Base-by-base conservation (phyloP, 164 flowering plant species). In the Annona cherimola region DNA sequence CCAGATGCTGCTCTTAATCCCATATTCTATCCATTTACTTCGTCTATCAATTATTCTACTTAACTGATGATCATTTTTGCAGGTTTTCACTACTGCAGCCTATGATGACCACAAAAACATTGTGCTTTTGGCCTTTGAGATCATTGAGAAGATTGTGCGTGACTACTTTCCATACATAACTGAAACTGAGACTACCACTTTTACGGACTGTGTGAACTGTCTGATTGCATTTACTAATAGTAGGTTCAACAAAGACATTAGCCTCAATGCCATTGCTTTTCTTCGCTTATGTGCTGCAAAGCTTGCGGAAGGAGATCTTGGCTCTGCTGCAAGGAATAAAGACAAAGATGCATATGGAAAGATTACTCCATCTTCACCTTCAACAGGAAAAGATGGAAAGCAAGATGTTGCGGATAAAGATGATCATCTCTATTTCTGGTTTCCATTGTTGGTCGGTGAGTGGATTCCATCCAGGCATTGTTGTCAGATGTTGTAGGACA, bases 1-100 rank as follows among this genome's bases (percentile, higher is more conserved):
- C 42, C 42, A 8, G 44, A 39, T 11, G 39, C 3, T 26, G 35
- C 16, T 43, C 18, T 63, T 60, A 12, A 9, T 7, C 43, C 1
- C 66, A 5, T 63, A 18, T 5, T 63, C 40, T 40, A 11, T 16
- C 40, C 11, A 63, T 12, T 12, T 6, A 8, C 55, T 46, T 46
- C 6, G 6, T 46, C 54, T 46, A 12, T 46, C 66, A 4, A 39
- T 40, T 7, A 63, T 63, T 63, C 55, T 46, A 16, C 44, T 70
- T 19, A 61, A 61, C 12, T 60, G 19, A 35, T 70, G 72, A 18
- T 61, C 42, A 5, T 63, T 61, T 70, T 75, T 79, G 41, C 88
- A 96, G 99, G 98, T 96, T 57, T 93, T 96, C 81, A 90, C 97
- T 1, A 92, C 98, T 66, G 99, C 99, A 69, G 99, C 99, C 69